Evolutionary conservation across 129 eudicot genomes (phyloP).

Genomic region (Pittosporum tobira): DNA sequence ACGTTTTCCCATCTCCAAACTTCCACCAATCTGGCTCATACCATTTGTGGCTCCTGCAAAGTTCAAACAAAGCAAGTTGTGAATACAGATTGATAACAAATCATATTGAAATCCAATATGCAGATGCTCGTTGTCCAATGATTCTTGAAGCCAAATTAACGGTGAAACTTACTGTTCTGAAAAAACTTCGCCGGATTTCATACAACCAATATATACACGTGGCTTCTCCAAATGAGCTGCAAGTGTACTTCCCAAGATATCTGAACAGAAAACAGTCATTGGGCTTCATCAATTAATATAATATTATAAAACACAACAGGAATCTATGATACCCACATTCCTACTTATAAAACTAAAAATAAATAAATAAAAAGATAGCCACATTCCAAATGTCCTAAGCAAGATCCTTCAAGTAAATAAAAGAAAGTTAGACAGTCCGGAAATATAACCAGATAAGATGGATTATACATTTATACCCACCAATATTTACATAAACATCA

Average conservation of each 20-base stretch:
- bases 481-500: slow-evolving; percentile 75
- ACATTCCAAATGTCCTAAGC: too few species aligned
- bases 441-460: not conserved
- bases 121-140: not conserved
- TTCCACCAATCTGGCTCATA: slow-evolving; percentile 99
- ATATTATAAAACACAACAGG: not conserved
- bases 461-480: slow-evolving; percentile 44
- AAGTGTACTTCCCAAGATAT: slow-evolving; percentile 66
- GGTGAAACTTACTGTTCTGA: slow-evolving; percentile 67
- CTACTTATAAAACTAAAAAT: not conserved
- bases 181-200: slow-evolving; percentile 99
- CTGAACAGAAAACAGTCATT: slow-evolving; percentile 31
- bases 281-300: slow-evolving; percentile 1
- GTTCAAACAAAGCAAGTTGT: slow-evolving; percentile 15
- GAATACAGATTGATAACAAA: slow-evolving; percentile 1
- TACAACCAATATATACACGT: slow-evolving; percentile 89
- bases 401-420: too few species aligned
- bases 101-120: not conserved
- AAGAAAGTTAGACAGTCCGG: not conserved
- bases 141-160: not conserved
- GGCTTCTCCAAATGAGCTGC: slow-evolving; percentile 69
- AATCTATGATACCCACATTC: not conserved
- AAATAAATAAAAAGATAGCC: not conserved
- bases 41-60: slow-evolving; percentile 84
- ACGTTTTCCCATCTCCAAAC: slow-evolving; percentile 94